Conservation (phyloP, 2,329 filamentous ascomycete species). For the Chrysosphaeria jannelii region DNA sequence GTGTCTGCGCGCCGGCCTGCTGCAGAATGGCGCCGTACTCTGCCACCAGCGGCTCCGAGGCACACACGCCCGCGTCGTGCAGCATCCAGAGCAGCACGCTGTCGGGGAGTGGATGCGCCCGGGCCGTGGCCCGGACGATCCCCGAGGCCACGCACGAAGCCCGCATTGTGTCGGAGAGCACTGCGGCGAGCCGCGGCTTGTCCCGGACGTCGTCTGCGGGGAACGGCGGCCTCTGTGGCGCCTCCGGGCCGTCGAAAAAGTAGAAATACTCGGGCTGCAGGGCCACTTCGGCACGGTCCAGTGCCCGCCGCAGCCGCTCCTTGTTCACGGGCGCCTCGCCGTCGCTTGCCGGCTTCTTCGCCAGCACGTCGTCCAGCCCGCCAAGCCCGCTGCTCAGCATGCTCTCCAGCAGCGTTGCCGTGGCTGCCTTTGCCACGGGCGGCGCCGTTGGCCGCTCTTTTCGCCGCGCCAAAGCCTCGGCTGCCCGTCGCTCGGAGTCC, state of each 20-base stretch:
- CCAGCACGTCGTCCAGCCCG: not conserved
- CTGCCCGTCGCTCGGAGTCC: slow-evolving; percentile 18
- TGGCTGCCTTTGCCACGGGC: slow-evolving; percentile 3
- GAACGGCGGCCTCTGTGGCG: not conserved
- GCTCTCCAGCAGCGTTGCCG: slow-evolving; percentile 8
- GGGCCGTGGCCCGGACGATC: too few relatives aligned
- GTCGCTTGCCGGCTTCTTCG: slow-evolving; percentile 8
- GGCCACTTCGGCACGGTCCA: slow-evolving; percentile 17
- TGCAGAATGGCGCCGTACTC: slow-evolving; percentile 28
- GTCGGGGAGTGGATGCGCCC: slow-evolving; percentile 17
- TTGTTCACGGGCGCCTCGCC: slow-evolving; percentile 6
- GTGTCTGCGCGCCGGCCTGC: slow-evolving; percentile 9
- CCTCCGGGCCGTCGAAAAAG: slow-evolving; percentile 16
- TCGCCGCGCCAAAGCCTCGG: slow-evolving; percentile 7
- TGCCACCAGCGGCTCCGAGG: slow-evolving; percentile 19
- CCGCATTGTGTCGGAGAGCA: slow-evolving; percentile 11
- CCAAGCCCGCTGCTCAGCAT: slow-evolving; percentile 4
- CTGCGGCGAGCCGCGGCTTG: slow-evolving; percentile 6
- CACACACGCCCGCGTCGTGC: slow-evolving; percentile 24
- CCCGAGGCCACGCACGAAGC: slow-evolving; percentile 21
- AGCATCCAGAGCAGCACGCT: slow-evolving; percentile 37
- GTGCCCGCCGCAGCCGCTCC: slow-evolving; percentile 14
- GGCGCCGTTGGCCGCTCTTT: slow-evolving; percentile 1
- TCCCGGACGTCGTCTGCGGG: too few relatives aligned
- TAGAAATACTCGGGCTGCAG: slow-evolving; percentile 13